These are phyloP conservation scores for Staphylotrichum tortipilum DNA, from an alignment of 495 filamentous ascomycete genomes.

Conservation along the genomic window DNA sequence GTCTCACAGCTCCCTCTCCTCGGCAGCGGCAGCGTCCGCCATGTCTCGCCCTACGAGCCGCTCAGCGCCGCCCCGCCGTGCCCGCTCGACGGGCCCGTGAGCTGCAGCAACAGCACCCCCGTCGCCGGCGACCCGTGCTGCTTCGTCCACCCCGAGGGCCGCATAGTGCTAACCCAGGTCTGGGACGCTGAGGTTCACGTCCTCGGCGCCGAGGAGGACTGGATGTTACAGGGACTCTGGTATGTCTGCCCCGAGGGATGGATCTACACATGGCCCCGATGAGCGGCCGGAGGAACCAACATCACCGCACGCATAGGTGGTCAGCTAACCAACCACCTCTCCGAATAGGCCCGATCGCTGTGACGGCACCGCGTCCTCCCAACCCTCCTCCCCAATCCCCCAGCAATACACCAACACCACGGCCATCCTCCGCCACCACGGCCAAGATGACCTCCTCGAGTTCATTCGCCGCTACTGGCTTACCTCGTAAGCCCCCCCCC, in stretches of 20 bases:
- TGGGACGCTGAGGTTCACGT: slow-evolving; percentile 70
- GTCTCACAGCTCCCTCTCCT: slow-evolving; percentile 10
- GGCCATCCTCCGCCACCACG: slow-evolving; percentile 52
- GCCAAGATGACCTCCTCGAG: slow-evolving; percentile 51
- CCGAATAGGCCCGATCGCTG: slow-evolving; percentile 69
- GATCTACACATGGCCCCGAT: no score
- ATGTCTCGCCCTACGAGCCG: slow-evolving; percentile 28
- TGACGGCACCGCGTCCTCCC: slow-evolving; percentile 69
- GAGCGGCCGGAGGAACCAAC: no score
- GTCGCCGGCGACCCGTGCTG: slow-evolving; percentile 58
- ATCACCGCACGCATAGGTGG: no score
- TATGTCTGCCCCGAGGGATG: no score
- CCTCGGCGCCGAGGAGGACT: slow-evolving; percentile 60
- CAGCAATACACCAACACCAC: slow-evolving; percentile 64
- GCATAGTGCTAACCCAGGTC: slow-evolving; percentile 76
- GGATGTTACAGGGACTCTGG: slow-evolving; percentile 88
- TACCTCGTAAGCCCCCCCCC: slow-evolving; percentile 26
- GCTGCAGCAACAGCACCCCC: slow-evolving; percentile 38
- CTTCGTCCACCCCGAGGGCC: slow-evolving; percentile 73
- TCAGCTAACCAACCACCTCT: not conserved
- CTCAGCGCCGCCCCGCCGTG: slow-evolving; percentile 31
- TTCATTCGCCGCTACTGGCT: slow-evolving; percentile 79
- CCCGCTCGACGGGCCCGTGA: slow-evolving; percentile 39
- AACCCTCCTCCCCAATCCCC: slow-evolving; percentile 60
- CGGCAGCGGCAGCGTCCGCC: not conserved